Base-by-base conservation (phyloP, 2,329 filamentous ascomycete species). In the Gliomastix tumulicola region DNA sequence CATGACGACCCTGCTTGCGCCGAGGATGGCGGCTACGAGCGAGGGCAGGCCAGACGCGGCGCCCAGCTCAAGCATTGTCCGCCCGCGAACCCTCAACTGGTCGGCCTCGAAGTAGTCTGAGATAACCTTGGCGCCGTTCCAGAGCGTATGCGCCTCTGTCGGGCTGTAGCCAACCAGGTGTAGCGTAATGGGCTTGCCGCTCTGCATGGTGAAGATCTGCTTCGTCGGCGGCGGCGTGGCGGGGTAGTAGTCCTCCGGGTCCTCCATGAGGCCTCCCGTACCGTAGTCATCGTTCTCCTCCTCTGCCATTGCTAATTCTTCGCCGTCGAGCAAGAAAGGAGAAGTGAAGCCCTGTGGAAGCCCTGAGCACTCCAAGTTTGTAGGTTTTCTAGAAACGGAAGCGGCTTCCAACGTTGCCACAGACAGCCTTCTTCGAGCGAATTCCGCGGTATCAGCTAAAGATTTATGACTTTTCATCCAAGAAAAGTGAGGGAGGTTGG, bases 141-240 rank as follows among this genome's bases (percentile, higher is more conserved):
- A 97, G 21, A 96, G 74, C 45, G 85, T 74, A 60, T 96, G 87
- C 13, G 87, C 89, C 76, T 94, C 94, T 12, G 94, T 75, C 18
- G 88, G 86, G 66, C 85, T 90, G 59, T 86, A 81, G 41, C 89
- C 89, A 31, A 95, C 86, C 63, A 96, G 76, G 49, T 85, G 78
- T 44, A 95, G 74, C 35, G 68, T 76, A 45, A 94, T 65, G 20
- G 67, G 65, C 44, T 77, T 56, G 41, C 84, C 85, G 23, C 74
- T 77, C 39, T 76, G 65, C 55, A 90, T 74, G 17, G 70, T 76
- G 65, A 94, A 84, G 30, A 77, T 72, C 44, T 84, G 79, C 43
- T 76, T 79, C 3, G 84, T 90, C 7, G 87, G 79, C 33, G 82
- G 75, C 33, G 85, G 84, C 32, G 88, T 81, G 1, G 87, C 79